These are phyloP conservation scores for Candida michaelii DNA, from an alignment of 805 yeast genomes.

Conservation along the genomic window DNA sequence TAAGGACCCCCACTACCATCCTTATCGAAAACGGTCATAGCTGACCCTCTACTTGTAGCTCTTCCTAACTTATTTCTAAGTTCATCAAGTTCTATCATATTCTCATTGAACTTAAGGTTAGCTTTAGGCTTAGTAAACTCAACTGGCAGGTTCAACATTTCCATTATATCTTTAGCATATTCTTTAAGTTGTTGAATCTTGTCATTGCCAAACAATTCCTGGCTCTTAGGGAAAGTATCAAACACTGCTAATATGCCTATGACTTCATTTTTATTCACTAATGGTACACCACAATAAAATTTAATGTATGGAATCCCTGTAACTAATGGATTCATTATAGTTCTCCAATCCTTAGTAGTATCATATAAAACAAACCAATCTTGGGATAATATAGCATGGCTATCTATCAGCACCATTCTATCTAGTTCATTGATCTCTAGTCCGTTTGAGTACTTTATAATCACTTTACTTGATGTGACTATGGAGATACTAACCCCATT, in stretches of 20 bases:
- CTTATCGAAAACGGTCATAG: conserved; percentile 52
- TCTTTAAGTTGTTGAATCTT: conserved; percentile 36
- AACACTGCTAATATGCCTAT: conserved; percentile 63
- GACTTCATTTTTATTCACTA: conserved; percentile 35
- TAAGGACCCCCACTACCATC: conserved; percentile 69
- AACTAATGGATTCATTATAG: conserved; percentile 60
- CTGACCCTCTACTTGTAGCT: conserved; percentile 49
- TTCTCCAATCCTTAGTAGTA: conserved; percentile 72
- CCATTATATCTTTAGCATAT: conserved; percentile 43
- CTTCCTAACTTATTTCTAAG: conserved; percentile 47
- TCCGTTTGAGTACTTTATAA: conserved; percentile 49
- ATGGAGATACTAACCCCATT: conserved; percentile 60
- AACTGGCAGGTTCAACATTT: conserved; percentile 36
- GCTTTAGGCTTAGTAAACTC: neutral
- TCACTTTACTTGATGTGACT: conserved; percentile 47
- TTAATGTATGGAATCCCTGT: conserved; percentile 57
- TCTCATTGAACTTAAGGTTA: conserved; percentile 13
- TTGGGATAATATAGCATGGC: conserved; percentile 63
- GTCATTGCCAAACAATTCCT: conserved; percentile 27
- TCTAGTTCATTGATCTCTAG: conserved; percentile 52
- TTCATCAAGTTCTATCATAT: conserved; percentile 27
- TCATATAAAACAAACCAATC: conserved; percentile 56
- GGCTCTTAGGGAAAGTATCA: conserved; percentile 45
- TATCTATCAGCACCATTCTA: conserved; percentile 60
- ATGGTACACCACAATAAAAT: conserved; percentile 67